Conservation (phyloP, 352 stramenopile species). For the Aphanomyces stellatus region DNA sequence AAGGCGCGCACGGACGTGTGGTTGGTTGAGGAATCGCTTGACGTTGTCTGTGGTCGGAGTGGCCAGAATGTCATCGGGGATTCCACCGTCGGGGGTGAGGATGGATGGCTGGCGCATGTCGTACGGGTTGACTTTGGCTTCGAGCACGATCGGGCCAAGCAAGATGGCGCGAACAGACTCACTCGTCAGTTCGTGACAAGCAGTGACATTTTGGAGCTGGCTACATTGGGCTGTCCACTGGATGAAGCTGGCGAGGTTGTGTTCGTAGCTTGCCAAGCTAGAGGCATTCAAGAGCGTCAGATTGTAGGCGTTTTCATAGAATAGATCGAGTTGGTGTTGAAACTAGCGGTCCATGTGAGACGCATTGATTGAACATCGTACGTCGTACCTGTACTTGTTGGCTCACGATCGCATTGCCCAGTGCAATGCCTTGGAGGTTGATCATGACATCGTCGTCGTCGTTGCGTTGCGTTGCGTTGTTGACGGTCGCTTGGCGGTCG, state of each 20-base stretch:
- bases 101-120: slow-evolving; percentile 4
- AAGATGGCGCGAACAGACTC: not conserved
- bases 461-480: no score
- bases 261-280: slow-evolving; percentile 23
- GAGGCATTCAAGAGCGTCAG: slow-evolving; percentile 39
- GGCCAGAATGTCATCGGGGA: slow-evolving; percentile 34
- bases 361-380: no score
- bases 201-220: not conserved
- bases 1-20: slow-evolving; percentile 49
- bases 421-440: slow-evolving; percentile 49
- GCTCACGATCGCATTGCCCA: slow-evolving; percentile 39
- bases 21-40: slow-evolving; percentile 55
- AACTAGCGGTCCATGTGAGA: no score
- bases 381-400: slow-evolving; percentile 29
- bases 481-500: slow-evolving; percentile 33
- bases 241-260: slow-evolving; percentile 33
- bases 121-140: slow-evolving; percentile 8
- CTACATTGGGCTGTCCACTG: not conserved
- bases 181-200: not conserved
- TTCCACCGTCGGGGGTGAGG: not conserved
- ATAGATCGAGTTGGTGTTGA: slow-evolving; percentile 61
- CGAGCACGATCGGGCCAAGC: not conserved
- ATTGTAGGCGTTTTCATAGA: slow-evolving; percentile 68
- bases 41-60: slow-evolving; percentile 47
- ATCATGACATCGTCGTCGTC: slow-evolving; percentile 22